Conservation (phyloP, 2,329 filamentous ascomycete species). For the Pyrenophora tritici-repentis region DNA sequence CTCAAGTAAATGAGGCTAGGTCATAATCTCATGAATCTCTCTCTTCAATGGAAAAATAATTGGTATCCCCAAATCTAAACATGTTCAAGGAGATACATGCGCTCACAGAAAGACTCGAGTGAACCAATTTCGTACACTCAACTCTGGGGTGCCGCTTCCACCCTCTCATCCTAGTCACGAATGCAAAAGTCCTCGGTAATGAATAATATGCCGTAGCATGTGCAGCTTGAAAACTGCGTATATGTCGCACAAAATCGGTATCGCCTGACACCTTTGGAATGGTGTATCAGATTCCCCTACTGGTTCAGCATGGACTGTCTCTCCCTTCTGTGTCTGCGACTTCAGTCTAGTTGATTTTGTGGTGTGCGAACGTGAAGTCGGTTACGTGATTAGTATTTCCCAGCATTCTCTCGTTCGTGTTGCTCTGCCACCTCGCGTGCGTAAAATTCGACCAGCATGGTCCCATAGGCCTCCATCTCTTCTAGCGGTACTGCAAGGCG, state of each 20-base stretch:
- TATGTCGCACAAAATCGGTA: conserved; percentile 9
- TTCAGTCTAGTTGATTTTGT: neutral
- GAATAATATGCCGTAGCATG: conserved; percentile 8
- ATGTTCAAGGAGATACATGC: conserved; percentile 14
- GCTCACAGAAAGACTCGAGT: conserved; percentile 7
- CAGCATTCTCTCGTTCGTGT: conserved; percentile 44
- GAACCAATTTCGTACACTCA: conserved; percentile 10
- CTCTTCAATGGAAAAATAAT: conserved; percentile 10
- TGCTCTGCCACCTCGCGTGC: conserved; percentile 83
- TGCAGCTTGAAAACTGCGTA: neutral
- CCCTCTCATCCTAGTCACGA: conserved; percentile 5
- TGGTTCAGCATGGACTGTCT: conserved; percentile 1
- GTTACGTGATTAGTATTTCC: conserved; percentile 15
- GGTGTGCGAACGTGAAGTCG: neutral
- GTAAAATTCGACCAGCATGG: conserved; percentile 98
- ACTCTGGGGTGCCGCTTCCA: neutral
- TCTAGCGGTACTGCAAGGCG: conserved; percentile 90
- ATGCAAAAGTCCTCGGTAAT: conserved; percentile 7
- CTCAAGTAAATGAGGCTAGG: conserved; percentile 6
- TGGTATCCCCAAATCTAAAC: conserved; percentile 29
- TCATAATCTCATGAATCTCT: conserved; percentile 11
- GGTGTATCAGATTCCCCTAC: neutral
- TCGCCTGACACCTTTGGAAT: conserved; percentile 1
- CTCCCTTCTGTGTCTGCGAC: neutral
- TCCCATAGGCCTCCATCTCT: conserved; percentile 95